Evolutionary conservation across 2,329 filamentous ascomycete species (phyloP), one percentile per base, ranked within the genome.

Genomic region (Colletotrichum sp.): DNA sequence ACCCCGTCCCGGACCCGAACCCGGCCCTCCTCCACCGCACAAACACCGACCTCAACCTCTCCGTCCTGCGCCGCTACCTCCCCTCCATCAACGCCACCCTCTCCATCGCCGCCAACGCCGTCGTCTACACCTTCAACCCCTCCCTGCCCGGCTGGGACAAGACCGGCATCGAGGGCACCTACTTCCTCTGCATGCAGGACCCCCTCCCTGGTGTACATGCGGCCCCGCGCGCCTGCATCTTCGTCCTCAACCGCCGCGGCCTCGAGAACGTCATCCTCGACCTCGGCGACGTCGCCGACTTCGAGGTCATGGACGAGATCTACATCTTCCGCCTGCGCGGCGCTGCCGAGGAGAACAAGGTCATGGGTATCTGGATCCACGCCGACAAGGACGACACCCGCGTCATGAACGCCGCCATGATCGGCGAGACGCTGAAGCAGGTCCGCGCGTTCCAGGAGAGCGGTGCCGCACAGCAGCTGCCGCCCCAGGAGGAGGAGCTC

Each of bases 21-120:
- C 81, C 88, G 85, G 68, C 91, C 87, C 78, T 90, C 87, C 86
- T 91, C 85, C 88, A 70, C 83, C 93, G 94, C 78, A 93, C 93
- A 77, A 97, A 96, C 84, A 94, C 94, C 71, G 94, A 98, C 79
- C 93, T 98, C 81, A 98, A 98, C 87, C 90, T 98, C 78, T 89
- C 92, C 65, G 96, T 98, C 52, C 90, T 98, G 44, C 93, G 91
- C 75, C 94, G 95, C 79, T 95, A 98, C 86, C 91, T 95, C 74
- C 94, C 95, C 36, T 90, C 91, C 74, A 92, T 98, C 78, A 88
- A 88, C 74, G 87, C 89, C 68, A 95, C 98, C 82, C 88, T 95
- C 78, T 93, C 94, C 77, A 94, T 97, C 79, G 95, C 95, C 8
- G 93, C 94, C 36, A 98, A 96, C 81, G 94, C 94, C 30, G 95